phyloP scores from a whole-genome alignment of 1,139 yeast genomes.

The Pichiaceae sp. region DNA sequence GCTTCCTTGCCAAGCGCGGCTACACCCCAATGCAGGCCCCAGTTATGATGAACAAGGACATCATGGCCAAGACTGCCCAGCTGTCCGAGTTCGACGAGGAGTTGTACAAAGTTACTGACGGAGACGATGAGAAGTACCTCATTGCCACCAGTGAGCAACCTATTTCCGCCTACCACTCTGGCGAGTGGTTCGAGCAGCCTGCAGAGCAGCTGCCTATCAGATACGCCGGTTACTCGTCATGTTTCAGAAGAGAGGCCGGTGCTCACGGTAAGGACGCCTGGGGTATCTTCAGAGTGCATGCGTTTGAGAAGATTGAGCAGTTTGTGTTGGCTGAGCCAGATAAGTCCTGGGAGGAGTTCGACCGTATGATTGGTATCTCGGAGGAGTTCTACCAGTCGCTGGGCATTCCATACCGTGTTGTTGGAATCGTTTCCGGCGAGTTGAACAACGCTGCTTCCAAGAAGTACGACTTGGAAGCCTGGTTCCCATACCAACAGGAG shows the following conservation, averaged over 20 bases:
- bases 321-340: conserved; percentile 95
- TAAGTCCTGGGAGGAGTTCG: conserved; percentile 96
- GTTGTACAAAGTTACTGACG: conserved; percentile 91
- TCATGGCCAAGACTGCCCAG: conserved; percentile 99
- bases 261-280: conserved; percentile 99
- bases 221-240: conserved; percentile 96
- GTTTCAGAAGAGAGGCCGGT: conserved; percentile 99
- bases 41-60: conserved; percentile 99
- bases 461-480: conserved; percentile 97
- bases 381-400: conserved; percentile 92
- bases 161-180: conserved; percentile 93
- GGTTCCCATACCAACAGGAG: conserved; percentile 99
- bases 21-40: conserved; percentile 96
- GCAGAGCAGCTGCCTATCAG: conserved; percentile 91
- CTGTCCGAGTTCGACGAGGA: conserved; percentile 97
- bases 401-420: conserved; percentile 92
- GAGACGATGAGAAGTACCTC: conserved; percentile 93
- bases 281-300: conserved; percentile 99
- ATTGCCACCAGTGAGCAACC: conserved; percentile 99
- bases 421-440: conserved; percentile 97
- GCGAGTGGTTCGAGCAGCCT: conserved; percentile 98
- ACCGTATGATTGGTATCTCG: conserved; percentile 82
- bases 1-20: conserved; percentile 67
- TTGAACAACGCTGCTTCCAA: conserved; percentile 98
- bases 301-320: conserved; percentile 97